Percentiles rank a stretch among this genome's conserved stretches.
Conservation (phyloP, 2,329 filamentous ascomycete genomes). For the Colletotrichum limetticola region DNA sequence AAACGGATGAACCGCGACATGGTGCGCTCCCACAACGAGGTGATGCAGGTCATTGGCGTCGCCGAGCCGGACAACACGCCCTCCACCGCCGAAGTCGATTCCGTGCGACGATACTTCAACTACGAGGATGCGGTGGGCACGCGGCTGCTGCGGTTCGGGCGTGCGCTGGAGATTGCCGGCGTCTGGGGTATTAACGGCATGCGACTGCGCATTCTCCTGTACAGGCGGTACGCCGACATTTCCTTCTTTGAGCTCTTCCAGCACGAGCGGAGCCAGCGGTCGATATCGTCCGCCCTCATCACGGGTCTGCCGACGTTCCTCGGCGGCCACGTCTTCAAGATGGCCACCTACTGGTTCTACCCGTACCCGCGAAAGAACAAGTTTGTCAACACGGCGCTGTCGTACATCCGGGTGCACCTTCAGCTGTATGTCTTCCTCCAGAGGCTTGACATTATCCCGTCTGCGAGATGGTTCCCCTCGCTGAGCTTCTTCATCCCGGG, state of each 20-base stretch:
- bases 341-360: conserved; percentile 38
- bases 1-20: conserved; percentile 66
- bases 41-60: conserved; percentile 72
- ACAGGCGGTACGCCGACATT: conserved; percentile 59
- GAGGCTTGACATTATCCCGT: conserved; percentile 58
- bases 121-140: conserved; percentile 61
- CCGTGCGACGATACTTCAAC: conserved; percentile 54
- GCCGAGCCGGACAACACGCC: conserved; percentile 65
- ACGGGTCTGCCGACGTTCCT: conserved; percentile 54
- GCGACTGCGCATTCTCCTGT: conserved; percentile 66
- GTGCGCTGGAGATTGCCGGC: conserved; percentile 51
- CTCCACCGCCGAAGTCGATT: conserved; percentile 51
- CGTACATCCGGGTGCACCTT: conserved; percentile 60
- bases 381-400: conserved; percentile 38
- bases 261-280: conserved; percentile 46
- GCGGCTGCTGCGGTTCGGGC: conserved; percentile 48
- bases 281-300: conserved; percentile 46
- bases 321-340: conserved; percentile 45
- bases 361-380: conserved; percentile 32
- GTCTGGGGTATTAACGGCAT: conserved; percentile 65
- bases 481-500: conserved; percentile 66
- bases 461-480: conserved; percentile 54
- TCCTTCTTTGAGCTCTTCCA: conserved; percentile 58
- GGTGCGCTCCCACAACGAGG: conserved; percentile 70
- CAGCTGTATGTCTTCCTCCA: conserved; percentile 65